These are phyloP conservation scores for Multifurca ochricompacta DNA, from an alignment of 768 basidiomycete species.

Conservation along the genomic window DNA sequence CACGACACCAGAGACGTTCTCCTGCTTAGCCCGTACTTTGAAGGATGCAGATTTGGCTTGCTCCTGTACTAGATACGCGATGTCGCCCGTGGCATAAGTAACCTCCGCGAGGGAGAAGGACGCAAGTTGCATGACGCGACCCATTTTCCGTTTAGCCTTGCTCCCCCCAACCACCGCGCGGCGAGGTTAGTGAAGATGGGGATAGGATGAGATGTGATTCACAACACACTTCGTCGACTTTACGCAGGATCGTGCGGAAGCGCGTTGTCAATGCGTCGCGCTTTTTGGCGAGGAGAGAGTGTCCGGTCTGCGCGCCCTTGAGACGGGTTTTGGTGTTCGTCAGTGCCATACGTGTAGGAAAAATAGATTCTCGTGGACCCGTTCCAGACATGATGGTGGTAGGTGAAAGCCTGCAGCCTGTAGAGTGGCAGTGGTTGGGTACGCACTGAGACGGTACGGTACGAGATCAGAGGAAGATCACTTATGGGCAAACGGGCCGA, in stretches of 20 bases:
- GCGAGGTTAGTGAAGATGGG: too few relatives aligned
- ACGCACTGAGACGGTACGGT: not conserved
- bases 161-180: too few relatives aligned
- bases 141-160: slow-evolving; percentile 98
- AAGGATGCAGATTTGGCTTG: slow-evolving; percentile 88
- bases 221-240: slow-evolving; percentile 87
- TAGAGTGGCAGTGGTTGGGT: too few relatives aligned
- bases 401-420: not conserved
- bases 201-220: too few relatives aligned
- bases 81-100: slow-evolving; percentile 95
- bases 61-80: slow-evolving; percentile 96
- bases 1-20: slow-evolving; percentile 96
- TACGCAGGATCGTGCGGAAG: slow-evolving; percentile 88
- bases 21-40: slow-evolving; percentile 89
- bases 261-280: slow-evolving; percentile 92
- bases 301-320: slow-evolving; percentile 91
- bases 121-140: slow-evolving; percentile 95
- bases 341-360: slow-evolving; percentile 96
- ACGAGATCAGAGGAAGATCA: not conserved
- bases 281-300: slow-evolving; percentile 95
- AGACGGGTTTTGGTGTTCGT: slow-evolving; percentile 86
- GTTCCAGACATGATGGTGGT: slow-evolving; percentile 70
- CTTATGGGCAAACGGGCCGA: slow-evolving; percentile 2
- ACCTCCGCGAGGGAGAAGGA: slow-evolving; percentile 99
- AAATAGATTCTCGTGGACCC: slow-evolving; percentile 86